Base-by-base conservation (phyloP, 2,329 filamentous ascomycete species). In the Paecilomyces fulvus region DNA sequence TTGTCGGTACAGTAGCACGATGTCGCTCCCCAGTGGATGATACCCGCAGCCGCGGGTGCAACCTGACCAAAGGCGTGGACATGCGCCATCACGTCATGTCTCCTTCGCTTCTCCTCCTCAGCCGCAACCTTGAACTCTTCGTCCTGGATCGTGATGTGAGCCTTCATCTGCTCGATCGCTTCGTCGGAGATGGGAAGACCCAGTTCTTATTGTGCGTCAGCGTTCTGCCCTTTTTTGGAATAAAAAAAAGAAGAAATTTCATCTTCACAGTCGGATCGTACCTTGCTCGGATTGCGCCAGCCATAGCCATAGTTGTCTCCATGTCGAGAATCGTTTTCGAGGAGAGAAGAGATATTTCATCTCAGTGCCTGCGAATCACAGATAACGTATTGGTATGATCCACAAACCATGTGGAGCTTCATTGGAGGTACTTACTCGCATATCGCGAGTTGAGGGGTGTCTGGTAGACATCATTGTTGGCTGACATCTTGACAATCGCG, bases 291-390 rank as follows among this genome's bases (percentile, higher is more conserved):
- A 80, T 78, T 95, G 87, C 23, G 91, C 91, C 10, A 96, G 86
- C 75, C 81, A 85, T 49, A 92, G 77, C 92, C 92, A 96, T 17
- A 96, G 83, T 70, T 89, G 81, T 61, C 91, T 84, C 90, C 90
- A 95, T 55, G 85, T 90, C 48, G 83, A 86, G 71, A 86, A 84
- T 30, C 90, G 82, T 55, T 84, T 86, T 49, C 90, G 83, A 58
- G 86, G 83, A 64, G 85, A 87, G 79, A 96, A 96, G 59, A 96
- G 83, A 61, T 82, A 80, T 65, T 86, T 82, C 88, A 94, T 92
- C 74, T 88, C 87, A 63, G 72, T 69, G 63, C 78, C 70, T 73
- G 60, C 30, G 49, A 52, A 21, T 58, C 31, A 30, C 37, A 43
- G 37, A 43, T 43, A 43, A 43, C 37, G 52, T 30, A 50, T 30